Conservation (phyloP, 768 basidiomycete genomes). For the Lentinula edodes region DNA sequence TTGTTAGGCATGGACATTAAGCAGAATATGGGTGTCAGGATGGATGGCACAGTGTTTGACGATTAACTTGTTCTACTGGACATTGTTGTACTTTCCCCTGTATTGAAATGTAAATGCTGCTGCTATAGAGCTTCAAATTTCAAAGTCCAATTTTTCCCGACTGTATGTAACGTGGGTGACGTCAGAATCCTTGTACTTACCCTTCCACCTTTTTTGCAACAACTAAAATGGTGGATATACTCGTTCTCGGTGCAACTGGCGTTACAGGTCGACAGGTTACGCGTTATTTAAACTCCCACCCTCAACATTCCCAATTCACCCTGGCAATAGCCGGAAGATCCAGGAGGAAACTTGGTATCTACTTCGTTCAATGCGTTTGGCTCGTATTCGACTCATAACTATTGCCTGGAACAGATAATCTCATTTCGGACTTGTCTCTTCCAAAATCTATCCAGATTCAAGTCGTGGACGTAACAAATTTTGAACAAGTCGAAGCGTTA, state of each 20-base stretch:
- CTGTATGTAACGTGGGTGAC: no score
- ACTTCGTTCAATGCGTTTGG: neutral
- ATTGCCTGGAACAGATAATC: slow-evolving; percentile 8
- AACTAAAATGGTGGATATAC: slow-evolving; percentile 35
- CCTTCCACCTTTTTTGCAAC: neutral
- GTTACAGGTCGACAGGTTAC: slow-evolving; percentile 68
- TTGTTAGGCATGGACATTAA: slow-evolving; percentile 84
- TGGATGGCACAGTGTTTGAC: slow-evolving; percentile 70
- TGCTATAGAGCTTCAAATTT: no score
- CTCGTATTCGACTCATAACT: neutral
- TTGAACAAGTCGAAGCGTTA: slow-evolving; percentile 45
- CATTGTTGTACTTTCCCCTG: neutral
- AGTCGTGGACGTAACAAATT: slow-evolving; percentile 55
- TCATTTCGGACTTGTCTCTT: slow-evolving; percentile 42
- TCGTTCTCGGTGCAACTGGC: slow-evolving; percentile 73
- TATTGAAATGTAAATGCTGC: no score
- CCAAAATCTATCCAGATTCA: slow-evolving; percentile 38
- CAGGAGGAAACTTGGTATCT: slow-evolving; percentile 45
- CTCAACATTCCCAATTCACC: slow-evolving; percentile 52
- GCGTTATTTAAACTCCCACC: slow-evolving; percentile 61
- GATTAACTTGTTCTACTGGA: slow-evolving; percentile 17
- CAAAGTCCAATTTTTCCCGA: no score
- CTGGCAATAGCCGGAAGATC: slow-evolving; percentile 72
- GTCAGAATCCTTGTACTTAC: neutral
- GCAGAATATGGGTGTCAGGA: slow-evolving; percentile 78